These are phyloP conservation scores for Plasmodium vinckei DNA, from an alignment of 169 alveolate species.

Conservation along the genomic window DNA sequence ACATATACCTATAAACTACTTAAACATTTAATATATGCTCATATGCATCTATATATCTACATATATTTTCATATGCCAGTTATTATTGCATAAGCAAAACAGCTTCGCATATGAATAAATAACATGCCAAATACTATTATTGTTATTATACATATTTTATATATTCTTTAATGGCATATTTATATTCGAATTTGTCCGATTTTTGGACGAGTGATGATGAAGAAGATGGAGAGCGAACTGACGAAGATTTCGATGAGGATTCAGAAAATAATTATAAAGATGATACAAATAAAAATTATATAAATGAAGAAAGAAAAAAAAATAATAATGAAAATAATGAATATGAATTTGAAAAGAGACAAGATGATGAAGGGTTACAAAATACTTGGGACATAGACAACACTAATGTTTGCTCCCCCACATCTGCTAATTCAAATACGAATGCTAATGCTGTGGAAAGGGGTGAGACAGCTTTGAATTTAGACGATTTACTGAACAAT, in stretches of 20 bases:
- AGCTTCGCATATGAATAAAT: background rate
- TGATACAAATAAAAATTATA: conserved; percentile 38
- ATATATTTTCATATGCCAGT: background rate
- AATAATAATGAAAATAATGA: conserved; percentile 9
- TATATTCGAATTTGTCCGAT: conserved; percentile 82
- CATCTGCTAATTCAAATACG: background rate
- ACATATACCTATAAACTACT: too few relatives aligned
- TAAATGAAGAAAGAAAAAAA: conserved; percentile 12
- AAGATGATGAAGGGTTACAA: background rate
- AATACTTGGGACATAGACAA: too few relatives aligned
- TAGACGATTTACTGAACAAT: conserved; percentile 27
- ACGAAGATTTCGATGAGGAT: conserved; percentile 17
- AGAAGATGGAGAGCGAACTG: conserved; percentile 67
- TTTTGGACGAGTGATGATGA: conserved; percentile 89
- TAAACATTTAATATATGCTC: background rate
- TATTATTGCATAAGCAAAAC: background rate
- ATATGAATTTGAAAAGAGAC: conserved; percentile 42
- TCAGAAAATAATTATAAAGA: conserved; percentile 19
- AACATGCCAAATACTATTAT: background rate
- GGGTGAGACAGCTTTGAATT: background rate
- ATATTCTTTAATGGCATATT: conserved; percentile 74
- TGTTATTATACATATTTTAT: too few relatives aligned
- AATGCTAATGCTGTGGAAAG: background rate
- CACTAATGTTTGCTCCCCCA: background rate
- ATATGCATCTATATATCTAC: conserved; percentile 1